A percentile compares a stretch with the other conserved stretches of the same genome.
Conservation (phyloP, 805 yeast species). For the Ogataea trehalophila region DNA sequence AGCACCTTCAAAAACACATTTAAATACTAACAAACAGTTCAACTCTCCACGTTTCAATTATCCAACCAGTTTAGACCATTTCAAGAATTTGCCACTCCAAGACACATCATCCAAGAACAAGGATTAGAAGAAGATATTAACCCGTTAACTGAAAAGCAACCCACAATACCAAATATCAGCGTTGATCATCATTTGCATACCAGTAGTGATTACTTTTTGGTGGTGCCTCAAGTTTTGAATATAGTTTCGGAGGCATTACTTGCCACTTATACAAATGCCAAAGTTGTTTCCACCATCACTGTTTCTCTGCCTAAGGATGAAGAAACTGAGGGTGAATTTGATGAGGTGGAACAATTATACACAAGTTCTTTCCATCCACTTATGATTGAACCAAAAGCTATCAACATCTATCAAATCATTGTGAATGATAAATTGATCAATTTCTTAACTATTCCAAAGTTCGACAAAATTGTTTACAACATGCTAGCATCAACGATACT, state of each 20-base stretch:
- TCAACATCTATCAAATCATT: constrained; percentile 11
- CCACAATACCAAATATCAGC: constrained; percentile 26
- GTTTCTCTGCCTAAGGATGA: constrained; percentile 11
- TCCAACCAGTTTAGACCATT: constrained; percentile 41
- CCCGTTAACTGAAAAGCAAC: constrained; percentile 12
- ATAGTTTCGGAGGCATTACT: constrained; percentile 19
- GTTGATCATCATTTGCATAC: constrained; percentile 17
- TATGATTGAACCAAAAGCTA: constrained; percentile 17
- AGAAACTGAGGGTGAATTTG: constrained; percentile 27
- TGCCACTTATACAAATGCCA: constrained; percentile 3
- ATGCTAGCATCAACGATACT: constrained; percentile 14
- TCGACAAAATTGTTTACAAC: constrained; percentile 24
- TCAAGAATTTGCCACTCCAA: constrained; percentile 40
- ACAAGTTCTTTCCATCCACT: constrained; percentile 21
- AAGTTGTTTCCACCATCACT: constrained; percentile 11
- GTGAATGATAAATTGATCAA: constrained; percentile 2
- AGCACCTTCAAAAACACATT: too few species aligned
- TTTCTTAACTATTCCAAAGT: constrained; percentile 17
- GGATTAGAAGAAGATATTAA: constrained; percentile 19
- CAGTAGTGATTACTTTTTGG: constrained; percentile 23
- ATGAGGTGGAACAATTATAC: constrained; percentile 49
- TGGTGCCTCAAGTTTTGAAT: constrained; percentile 29
- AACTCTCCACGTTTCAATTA: background rate
- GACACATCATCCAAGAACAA: constrained; percentile 41
- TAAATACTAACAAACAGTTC: too few species aligned